Conservation (phyloP, 2,329 filamentous ascomycete genomes). For the Ophiostoma ips region DNA sequence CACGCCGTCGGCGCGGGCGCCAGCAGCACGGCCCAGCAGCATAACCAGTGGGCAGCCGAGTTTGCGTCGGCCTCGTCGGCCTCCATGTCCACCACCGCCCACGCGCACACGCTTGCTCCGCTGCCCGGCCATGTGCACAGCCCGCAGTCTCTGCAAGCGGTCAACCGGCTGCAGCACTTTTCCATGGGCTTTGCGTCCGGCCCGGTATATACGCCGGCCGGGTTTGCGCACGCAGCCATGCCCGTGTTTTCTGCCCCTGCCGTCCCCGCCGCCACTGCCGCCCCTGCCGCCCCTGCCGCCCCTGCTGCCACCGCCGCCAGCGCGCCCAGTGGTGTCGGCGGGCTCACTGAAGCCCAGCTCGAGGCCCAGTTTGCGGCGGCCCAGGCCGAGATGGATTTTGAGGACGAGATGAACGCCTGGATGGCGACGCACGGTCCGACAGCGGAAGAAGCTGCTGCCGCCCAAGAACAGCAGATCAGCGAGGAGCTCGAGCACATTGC, state of each 20-base stretch:
- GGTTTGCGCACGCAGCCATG: background rate
- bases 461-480: conserved; percentile 5
- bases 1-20: no score
- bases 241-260: background rate
- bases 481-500: conserved; percentile 16
- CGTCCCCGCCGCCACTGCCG: no score
- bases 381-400: conserved; percentile 14
- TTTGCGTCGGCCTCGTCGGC: conserved; percentile 4
- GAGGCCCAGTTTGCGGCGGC: conserved; percentile 12
- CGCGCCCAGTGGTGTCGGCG: conserved; percentile 1
- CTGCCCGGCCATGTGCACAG: background rate
- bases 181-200: conserved; percentile 2
- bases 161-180: conserved; percentile 8
- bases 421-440: conserved; percentile 20
- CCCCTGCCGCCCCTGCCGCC: background rate
- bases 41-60: conserved; percentile 10
- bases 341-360: conserved; percentile 11
- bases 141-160: conserved; percentile 4
- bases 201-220: background rate
- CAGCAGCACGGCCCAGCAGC: background rate
- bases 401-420: conserved; percentile 19
- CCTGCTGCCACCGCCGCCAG: background rate
- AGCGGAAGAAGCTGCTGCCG: conserved; percentile 5
- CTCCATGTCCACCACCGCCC: background rate
- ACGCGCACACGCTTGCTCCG: background rate